Evolutionary conservation across 352 stramenopile genomes (phyloP).

Genomic region (Pilasporangium apinafurcum): DNA sequence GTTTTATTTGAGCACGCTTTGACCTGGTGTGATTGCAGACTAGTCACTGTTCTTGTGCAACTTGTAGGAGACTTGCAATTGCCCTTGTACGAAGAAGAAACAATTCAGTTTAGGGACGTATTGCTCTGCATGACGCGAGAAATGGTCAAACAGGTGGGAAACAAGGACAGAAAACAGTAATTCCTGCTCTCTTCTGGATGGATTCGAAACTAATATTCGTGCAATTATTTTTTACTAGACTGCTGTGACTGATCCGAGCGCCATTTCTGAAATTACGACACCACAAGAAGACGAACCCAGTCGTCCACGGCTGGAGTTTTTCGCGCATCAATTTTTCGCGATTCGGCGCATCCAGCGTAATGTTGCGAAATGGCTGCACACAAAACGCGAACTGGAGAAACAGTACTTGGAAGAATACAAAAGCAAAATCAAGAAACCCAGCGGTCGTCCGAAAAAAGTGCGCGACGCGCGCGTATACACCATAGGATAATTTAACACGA

Average conservation of each 20-base stretch:
- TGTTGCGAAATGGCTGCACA: conserved; percentile 52
- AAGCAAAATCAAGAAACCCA: conserved; percentile 84
- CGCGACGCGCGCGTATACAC: conserved; percentile 72
- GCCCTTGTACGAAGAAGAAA: conserved; percentile 75
- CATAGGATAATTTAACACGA: conserved; percentile 35
- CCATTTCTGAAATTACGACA: conserved; percentile 34
- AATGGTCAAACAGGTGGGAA: conserved; percentile 72
- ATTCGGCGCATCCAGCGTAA: conserved; percentile 49
- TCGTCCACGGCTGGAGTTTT: conserved; percentile 47
- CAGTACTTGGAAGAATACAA: conserved; percentile 80
- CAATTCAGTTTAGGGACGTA: conserved; percentile 86
- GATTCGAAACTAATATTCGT: conserved; percentile 1
- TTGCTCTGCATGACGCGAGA: conserved; percentile 72
- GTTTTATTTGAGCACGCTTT: conserved; percentile 9
- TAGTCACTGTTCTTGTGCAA: conserved; percentile 1
- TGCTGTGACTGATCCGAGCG: conserved; percentile 24
- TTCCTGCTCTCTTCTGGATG: background rate
- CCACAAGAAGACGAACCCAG: conserved; percentile 21
- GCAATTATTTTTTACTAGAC: conserved; percentile 10
- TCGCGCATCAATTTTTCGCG: conserved; percentile 64
- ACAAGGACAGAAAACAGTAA: no score
- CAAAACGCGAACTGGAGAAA: conserved; percentile 64
- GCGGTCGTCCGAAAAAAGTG: conserved; percentile 64
- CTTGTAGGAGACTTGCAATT: conserved; percentile 56
- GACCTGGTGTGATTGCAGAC: background rate